Conservation (phyloP, 805 yeast genomes). For the Zygotorulaspora sp. region DNA sequence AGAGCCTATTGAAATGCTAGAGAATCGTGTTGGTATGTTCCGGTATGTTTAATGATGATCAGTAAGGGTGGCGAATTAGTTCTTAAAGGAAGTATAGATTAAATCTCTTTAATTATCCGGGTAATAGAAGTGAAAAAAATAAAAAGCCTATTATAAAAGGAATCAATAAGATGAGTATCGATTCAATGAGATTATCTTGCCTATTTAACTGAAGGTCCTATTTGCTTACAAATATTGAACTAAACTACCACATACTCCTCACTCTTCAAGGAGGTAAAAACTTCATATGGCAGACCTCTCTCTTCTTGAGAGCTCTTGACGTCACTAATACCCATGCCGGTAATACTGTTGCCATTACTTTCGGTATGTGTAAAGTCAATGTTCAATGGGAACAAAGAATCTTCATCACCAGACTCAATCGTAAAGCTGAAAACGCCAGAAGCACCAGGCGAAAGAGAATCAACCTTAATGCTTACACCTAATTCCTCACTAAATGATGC, state of each 20-base stretch:
- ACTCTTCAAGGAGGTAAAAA: slow-evolving; percentile 50
- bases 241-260: slow-evolving; percentile 56
- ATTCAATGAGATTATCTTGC: too few species aligned
- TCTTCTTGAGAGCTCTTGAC: slow-evolving; percentile 48
- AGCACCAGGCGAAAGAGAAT: slow-evolving; percentile 46
- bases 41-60: neutral
- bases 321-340: slow-evolving; percentile 59
- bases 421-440: slow-evolving; percentile 77
- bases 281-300: slow-evolving; percentile 65
- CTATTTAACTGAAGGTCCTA: too few species aligned
- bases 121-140: too few species aligned
- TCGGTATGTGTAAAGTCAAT: slow-evolving; percentile 52
- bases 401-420: slow-evolving; percentile 72
- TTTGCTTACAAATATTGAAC: too few species aligned
- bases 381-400: slow-evolving; percentile 82
- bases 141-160: too few species aligned
- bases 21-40: too few species aligned
- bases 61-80: slow-evolving; percentile 11
- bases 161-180: too few species aligned
- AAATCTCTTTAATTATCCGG: too few species aligned
- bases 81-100: too few species aligned
- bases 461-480: slow-evolving; percentile 65
- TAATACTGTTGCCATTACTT: slow-evolving; percentile 44
- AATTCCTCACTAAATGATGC: slow-evolving; percentile 54
- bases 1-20: slow-evolving; percentile 6